Evolutionary conservation across 805 yeast genomes (phyloP).

Genomic region (Wickerhamiella allomyrinae): DNA sequence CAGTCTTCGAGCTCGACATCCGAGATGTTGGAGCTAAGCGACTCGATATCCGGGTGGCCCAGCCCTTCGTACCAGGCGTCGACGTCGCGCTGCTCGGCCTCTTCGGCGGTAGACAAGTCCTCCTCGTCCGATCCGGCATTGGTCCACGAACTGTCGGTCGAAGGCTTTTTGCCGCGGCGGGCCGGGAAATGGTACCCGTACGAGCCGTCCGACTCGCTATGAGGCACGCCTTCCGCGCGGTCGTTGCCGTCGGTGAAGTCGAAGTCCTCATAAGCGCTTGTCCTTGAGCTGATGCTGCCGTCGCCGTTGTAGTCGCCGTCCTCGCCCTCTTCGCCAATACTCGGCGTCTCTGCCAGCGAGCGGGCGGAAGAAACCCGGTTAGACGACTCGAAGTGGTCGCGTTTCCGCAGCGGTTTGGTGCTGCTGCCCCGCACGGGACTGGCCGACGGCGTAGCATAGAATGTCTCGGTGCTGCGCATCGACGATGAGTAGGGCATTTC

Average conservation of each 20-base stretch:
- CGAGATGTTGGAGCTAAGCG: constrained; percentile 14
- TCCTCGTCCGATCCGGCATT: background rate
- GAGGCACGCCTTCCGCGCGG: background rate
- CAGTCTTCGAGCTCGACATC: background rate
- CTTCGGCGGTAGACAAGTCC: constrained; percentile 13
- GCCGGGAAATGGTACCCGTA: background rate
- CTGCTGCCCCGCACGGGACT: background rate
- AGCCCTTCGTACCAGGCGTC: constrained; percentile 23
- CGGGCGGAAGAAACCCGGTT: background rate
- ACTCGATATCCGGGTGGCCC: constrained; percentile 16
- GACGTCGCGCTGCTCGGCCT: constrained; percentile 23
- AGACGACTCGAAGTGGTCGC: background rate
- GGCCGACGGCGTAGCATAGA: background rate
- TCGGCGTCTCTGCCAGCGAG: background rate
- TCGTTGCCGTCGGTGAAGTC: background rate
- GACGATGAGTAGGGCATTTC: background rate
- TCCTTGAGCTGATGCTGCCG: background rate
- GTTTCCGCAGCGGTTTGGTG: background rate
- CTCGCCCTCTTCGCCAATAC: background rate
- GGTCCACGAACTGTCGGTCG: constrained; percentile 1
- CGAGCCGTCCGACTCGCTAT: background rate
- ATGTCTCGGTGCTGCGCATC: background rate
- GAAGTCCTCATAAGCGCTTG: background rate
- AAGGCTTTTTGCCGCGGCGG: background rate
- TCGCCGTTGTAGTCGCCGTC: background rate